These are phyloP conservation scores for Phytophthora melonis DNA, from an alignment of 352 stramenopile species.

Conservation along the genomic window DNA sequence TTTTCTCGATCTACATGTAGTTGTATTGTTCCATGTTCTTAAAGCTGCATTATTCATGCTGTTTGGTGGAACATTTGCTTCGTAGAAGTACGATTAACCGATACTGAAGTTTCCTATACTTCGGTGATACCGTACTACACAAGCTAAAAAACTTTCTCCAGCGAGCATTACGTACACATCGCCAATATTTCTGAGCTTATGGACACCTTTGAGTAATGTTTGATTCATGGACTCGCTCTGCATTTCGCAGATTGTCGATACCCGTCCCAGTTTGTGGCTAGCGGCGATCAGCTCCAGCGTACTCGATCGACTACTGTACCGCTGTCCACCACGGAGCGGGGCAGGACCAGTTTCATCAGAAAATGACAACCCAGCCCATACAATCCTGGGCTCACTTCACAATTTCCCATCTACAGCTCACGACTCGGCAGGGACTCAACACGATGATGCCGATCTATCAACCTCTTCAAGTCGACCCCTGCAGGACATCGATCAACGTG, in stretches of 20 bases:
- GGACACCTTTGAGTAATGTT: conserved; percentile 1
- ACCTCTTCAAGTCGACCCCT: not conserved
- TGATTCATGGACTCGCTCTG: conserved; percentile 17
- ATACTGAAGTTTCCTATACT: not conserved
- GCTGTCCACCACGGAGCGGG: conserved; percentile 3
- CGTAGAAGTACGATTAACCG: not conserved
- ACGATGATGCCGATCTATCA: conserved; percentile 38
- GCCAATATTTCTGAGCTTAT: not conserved
- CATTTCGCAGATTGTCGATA: conserved; percentile 23
- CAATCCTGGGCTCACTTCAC: conserved; percentile 32
- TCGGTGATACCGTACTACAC: not conserved
- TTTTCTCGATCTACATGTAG: too few relatives aligned
- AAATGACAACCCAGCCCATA: conserved; percentile 8
- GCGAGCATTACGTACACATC: not conserved
- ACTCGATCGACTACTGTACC: not conserved
- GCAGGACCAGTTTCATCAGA: conserved; percentile 2
- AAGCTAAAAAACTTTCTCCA: not conserved
- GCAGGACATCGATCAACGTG: not conserved
- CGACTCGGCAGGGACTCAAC: conserved; percentile 12
- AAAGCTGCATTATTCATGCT: not conserved
- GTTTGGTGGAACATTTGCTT: not conserved
- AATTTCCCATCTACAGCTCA: conserved; percentile 30
- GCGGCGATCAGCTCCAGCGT: not conserved
- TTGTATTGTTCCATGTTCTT: too few relatives aligned
- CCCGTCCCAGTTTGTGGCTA: conserved; percentile 23